Evolutionary conservation across 2,329 filamentous ascomycete species (phyloP), one percentile per base, ranked within the genome.

Genomic region (Geosmithia putterillii): DNA sequence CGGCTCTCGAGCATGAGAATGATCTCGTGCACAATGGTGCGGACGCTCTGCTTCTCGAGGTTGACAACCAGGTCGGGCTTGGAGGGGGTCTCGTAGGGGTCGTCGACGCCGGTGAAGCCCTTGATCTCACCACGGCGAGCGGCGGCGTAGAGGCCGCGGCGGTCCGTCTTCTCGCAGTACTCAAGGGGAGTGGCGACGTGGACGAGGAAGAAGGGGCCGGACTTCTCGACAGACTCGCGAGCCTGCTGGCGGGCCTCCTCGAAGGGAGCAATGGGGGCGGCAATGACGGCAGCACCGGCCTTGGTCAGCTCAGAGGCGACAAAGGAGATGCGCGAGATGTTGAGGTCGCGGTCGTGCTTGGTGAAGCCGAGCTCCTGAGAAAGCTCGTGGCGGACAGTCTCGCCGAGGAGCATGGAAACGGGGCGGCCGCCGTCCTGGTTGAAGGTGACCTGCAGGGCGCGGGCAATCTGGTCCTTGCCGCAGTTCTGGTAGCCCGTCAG

Each of bases 401-500:
- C 92, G 56, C 92, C 92, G 46, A 98, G 79, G 40, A 98, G 79
- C 59, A 98, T 82, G 17, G 89, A 94, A 45, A 96, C 92, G 50
- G 88, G 86, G 46, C 92, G 87, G 47, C 92, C 92, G 52, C 90
- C 89, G 68, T 95, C 89, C 73, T 98, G 90, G 76, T 96, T 96
- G 50, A 98, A 79, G 0, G 90, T 96, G 45, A 95, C 87, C 69
- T 98, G 92, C 48, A 98, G 76, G 37, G 92, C 92, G 54, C 92
- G 86, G 42, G 88, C 92, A 54, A 98, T 85, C 61, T 92, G 86
- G 66, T 96, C 90, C 73, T 98, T 98, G 66, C 92, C 92, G 46
- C 79, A 85, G 80, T 96, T 98, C 63, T 85, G 83, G 74, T 92
- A 95, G 48, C 92, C 92, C 3, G 92, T 96, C 51, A 98, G 75